Base-by-base conservation (phyloP, 495 filamentous ascomycete genomes). In the Aspergillus incahuasiensis region DNA sequence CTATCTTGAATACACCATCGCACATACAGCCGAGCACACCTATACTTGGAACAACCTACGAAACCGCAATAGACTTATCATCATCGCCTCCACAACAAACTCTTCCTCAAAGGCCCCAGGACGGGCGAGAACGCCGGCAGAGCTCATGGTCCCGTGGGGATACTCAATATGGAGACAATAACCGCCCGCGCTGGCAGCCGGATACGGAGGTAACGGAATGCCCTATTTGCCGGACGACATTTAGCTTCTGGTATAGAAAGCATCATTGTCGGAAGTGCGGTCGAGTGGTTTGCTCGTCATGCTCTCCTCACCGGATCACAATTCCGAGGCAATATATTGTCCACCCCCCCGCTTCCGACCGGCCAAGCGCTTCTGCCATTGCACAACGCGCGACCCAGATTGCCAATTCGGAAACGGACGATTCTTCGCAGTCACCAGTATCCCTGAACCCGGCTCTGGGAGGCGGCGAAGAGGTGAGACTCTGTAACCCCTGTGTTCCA, bases 191-290 rank as follows among this genome's bases (percentile, higher is more conserved):
- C 43, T 97, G 92, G 92, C 91, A 97, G 70, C 87, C 90, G 0
- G 92, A 97, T 68, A 72, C 79, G 18, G 87, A 90, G 57, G 90
- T 86, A 16, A 81, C 82, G 0, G 75, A 79, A 38, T 97, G 92
- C 69, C 90, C 90, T 1, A 95, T 96, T 39, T 97, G 92, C 58
- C 68, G 69, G 25, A 84, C 76, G 3, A 76, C 79, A 16, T 97
- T 97, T 62, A 88, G 79, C 63, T 90, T 96, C 62, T 96, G 88
- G 79, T 83, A 90, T 66, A 79, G 92, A 50, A 94, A 92, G 64
- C 92, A 97, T 68, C 92, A 97, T 66, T 97, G 92, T 72, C 91
- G 92, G 49, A 97, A 96, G 76, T 98, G 94, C 69, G 94, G 94
- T 6, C 81, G 92, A 25, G 95, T 98, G 1, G 95, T 98, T 13